These are phyloP conservation scores for Trametes sp. DNA, from an alignment of 1,284 basidiomycete species.

Conservation along the genomic window DNA sequence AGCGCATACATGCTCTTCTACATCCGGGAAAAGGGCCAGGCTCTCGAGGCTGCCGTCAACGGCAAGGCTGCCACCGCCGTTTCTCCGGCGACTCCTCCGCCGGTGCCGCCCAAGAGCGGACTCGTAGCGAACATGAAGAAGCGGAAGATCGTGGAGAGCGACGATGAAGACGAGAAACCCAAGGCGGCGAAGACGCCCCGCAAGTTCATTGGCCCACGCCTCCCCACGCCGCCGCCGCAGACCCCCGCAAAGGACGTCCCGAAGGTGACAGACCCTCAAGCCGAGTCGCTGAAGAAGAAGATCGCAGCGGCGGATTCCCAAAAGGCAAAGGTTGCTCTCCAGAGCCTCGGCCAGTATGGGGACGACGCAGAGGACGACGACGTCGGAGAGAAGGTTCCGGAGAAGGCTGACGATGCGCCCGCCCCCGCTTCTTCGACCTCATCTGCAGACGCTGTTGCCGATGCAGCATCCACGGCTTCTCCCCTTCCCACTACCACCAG, in stretches of 20 bases:
- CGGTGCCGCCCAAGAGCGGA: slow-evolving; percentile 44
- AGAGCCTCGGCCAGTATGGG: slow-evolving; percentile 57
- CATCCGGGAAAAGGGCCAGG: slow-evolving; percentile 78
- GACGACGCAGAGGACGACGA: slow-evolving; percentile 62
- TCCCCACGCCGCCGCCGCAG: slow-evolving; percentile 53
- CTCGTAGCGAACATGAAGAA: slow-evolving; percentile 70
- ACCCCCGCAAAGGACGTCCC: slow-evolving; percentile 35
- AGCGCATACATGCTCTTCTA: slow-evolving; percentile 97
- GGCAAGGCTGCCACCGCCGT: slow-evolving; percentile 15
- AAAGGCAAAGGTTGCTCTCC: slow-evolving; percentile 51
- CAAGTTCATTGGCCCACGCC: slow-evolving; percentile 70
- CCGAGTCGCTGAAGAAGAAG: slow-evolving; percentile 63
- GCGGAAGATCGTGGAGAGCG: slow-evolving; percentile 53
- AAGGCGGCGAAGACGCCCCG: slow-evolving; percentile 50
- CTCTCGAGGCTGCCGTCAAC: slow-evolving; percentile 65
- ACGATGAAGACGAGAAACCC: slow-evolving; percentile 54
- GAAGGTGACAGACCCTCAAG: slow-evolving; percentile 61
- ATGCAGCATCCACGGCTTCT: slow-evolving; percentile 14
- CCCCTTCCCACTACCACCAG: too few relatives aligned
- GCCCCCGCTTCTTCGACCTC: slow-evolving; percentile 25
- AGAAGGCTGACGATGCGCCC: slow-evolving; percentile 3
- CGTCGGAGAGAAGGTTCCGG: slow-evolving; percentile 44
- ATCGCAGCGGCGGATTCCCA: slow-evolving; percentile 54
- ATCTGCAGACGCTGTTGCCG: slow-evolving; percentile 18
- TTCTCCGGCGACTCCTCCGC: slow-evolving; percentile 12